Evolutionary conservation across 2,329 filamentous ascomycete genomes (phyloP).

Genomic region (Xylaria sp.): DNA sequence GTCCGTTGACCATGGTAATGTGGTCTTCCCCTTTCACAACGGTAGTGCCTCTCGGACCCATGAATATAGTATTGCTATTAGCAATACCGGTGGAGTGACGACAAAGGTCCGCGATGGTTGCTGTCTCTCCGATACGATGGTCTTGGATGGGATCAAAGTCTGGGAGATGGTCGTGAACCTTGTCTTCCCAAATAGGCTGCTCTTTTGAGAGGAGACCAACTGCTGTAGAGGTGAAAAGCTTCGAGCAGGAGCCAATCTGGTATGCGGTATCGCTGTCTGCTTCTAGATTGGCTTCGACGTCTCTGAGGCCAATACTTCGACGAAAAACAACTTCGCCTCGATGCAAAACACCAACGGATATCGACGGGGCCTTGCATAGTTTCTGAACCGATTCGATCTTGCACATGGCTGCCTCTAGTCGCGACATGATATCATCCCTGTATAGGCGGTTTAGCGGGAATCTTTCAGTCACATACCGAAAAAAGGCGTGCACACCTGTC

Average conservation of each 20-base stretch:
- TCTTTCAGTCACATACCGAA: neutral
- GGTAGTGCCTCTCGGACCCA: conserved; percentile 3
- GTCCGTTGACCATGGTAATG: neutral
- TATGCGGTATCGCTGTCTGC: conserved; percentile 19
- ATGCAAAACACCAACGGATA: conserved; percentile 10
- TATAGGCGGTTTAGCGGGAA: neutral
- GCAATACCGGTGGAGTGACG: conserved; percentile 17
- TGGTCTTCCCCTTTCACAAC: conserved; percentile 4
- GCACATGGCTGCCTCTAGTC: neutral
- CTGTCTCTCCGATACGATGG: conserved; percentile 14
- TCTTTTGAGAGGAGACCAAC: conserved; percentile 13
- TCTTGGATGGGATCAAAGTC: conserved; percentile 19
- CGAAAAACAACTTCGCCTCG: conserved; percentile 9
- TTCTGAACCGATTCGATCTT: conserved; percentile 1
- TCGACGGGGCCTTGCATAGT: neutral
- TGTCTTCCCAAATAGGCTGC: conserved; percentile 11
- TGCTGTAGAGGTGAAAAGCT: conserved; percentile 18
- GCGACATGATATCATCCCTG: conserved; percentile 1
- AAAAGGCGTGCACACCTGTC: neutral
- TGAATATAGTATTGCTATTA: conserved; percentile 9
- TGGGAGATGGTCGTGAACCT: conserved; percentile 14
- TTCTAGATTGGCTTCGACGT: conserved; percentile 12
- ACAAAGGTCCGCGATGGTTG: conserved; percentile 13
- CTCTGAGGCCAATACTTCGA: conserved; percentile 13
- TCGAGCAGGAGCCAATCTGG: conserved; percentile 19